Evolutionary conservation across 129 eudicot genomes (phyloP).

Genomic region (Centaurea solstitialis): DNA sequence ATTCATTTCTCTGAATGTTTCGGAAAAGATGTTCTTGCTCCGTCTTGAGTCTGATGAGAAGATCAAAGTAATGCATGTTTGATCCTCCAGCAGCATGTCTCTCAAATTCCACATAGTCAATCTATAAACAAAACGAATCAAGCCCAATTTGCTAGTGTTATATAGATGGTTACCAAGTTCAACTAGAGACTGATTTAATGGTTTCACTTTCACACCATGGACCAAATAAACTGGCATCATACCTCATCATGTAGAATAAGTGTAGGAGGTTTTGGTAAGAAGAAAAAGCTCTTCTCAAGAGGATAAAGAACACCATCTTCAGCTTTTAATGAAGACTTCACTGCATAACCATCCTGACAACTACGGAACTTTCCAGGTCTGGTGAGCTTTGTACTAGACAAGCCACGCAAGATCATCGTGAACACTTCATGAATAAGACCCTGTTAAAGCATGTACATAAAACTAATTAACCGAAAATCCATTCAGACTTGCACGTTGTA

Average conservation of each 20-base stretch:
- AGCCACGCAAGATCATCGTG: constrained; percentile 74
- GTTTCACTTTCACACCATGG: not conserved
- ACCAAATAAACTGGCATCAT: constrained; percentile 1
- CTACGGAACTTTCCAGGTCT: constrained; percentile 95
- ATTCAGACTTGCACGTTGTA: not conserved
- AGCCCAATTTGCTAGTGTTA: not conserved
- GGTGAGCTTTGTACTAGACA: constrained; percentile 87
- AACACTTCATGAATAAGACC: constrained; percentile 93
- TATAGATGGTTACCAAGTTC: not conserved
- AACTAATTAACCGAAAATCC: not conserved
- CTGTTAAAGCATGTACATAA: constrained; percentile 30
- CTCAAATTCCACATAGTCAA: constrained; percentile 94
- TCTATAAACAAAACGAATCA: constrained; percentile 38
- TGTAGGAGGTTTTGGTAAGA: constrained; percentile 95
- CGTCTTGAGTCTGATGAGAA: constrained; percentile 77
- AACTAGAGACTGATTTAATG: constrained; percentile 8
- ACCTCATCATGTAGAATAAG: constrained; percentile 99
- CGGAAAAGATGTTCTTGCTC: constrained; percentile 98
- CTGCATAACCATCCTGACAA: constrained; percentile 88
- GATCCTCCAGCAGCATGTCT: constrained; percentile 97
- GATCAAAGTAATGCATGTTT: constrained; percentile 97
- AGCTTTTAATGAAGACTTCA: constrained; percentile 92
- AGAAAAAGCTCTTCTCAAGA: constrained; percentile 95
- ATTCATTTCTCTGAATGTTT: constrained; percentile 95
- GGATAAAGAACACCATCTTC: constrained; percentile 97